Evolutionary conservation across 495 filamentous ascomycete species (phyloP), one percentile per base, ranked within the genome.

Genomic region (Haplographium delicatum): DNA sequence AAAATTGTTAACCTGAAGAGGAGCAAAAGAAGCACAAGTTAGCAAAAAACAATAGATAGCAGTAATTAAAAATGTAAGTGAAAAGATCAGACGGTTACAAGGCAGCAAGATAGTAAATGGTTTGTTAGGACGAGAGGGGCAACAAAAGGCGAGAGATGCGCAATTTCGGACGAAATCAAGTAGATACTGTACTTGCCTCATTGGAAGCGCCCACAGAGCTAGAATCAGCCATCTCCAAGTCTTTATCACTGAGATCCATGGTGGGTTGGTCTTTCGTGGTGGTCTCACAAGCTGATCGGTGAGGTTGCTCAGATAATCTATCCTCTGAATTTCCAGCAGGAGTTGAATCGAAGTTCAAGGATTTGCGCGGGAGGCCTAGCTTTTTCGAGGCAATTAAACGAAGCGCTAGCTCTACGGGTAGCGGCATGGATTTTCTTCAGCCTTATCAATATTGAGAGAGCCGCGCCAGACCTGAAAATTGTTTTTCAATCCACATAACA

Each of bases 11-110:
- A n/a, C n/a, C n/a, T n/a, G n/a, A n/a, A n/a, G n/a, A n/a, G n/a
- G n/a, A 50, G n/a, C 35, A 34, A 28, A 31, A 20, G 42, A 31
- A 44, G 13, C 13, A n/a, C 5, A 30, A 44, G 42, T 44, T 26
- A 28, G 24, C 24, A 44, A 18, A n/a, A n/a, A n/a, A n/a, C n/a
- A n/a, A n/a, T n/a, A n/a, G n/a, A n/a, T n/a, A n/a, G n/a, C n/a
- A n/a, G n/a, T n/a, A n/a, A n/a, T n/a, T n/a, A n/a, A n/a, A n/a
- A n/a, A n/a, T n/a, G n/a, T n/a, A n/a, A n/a, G n/a, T n/a, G n/a
- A n/a, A n/a, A n/a, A n/a, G n/a, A n/a, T n/a, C n/a, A n/a, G n/a
- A n/a, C n/a, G n/a, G n/a, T n/a, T n/a, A n/a, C n/a, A n/a, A n/a
- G n/a, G n/a, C n/a, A n/a, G n/a, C n/a, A n/a, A n/a, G n/a, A n/a